Evolutionary conservation across 2,329 filamentous ascomycete genomes (phyloP).

Genomic region (Amphichorda felina): DNA sequence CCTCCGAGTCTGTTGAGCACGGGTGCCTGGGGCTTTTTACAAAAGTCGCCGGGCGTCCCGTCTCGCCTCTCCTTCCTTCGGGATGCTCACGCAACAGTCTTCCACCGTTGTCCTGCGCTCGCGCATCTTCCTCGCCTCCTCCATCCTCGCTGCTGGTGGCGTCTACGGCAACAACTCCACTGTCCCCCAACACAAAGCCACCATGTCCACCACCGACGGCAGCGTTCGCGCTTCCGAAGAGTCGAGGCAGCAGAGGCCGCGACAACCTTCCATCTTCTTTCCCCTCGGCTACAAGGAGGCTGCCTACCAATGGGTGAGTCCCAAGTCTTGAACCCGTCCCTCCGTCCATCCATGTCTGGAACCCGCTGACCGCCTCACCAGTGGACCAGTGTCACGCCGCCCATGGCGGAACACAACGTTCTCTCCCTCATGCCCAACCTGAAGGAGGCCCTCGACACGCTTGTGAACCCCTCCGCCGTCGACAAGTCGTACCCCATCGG

Average conservation of each 20-base stretch:
- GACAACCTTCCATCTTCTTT: conserved; percentile 42
- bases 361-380: conserved; percentile 18
- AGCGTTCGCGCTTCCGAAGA: conserved; percentile 10
- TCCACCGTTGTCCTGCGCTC: conserved; percentile 25
- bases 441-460: conserved; percentile 59
- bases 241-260: conserved; percentile 14
- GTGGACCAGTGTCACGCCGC: conserved; percentile 81
- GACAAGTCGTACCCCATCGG: conserved; percentile 66
- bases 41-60: conserved; percentile 1
- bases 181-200: conserved; percentile 5
- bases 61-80: no score
- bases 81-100: conserved; percentile 33
- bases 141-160: background rate
- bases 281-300: conserved; percentile 87
- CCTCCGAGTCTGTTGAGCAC: background rate
- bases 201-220: conserved; percentile 21
- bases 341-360: background rate
- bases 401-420: conserved; percentile 77
- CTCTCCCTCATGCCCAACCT: conserved; percentile 79
- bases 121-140: conserved; percentile 20
- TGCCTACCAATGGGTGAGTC: conserved; percentile 75
- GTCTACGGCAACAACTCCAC: background rate
- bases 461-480: conserved; percentile 28
- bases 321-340: background rate
- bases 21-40: conserved; percentile 1